A percentile compares a stretch with the other conserved stretches of the same genome.
Conservation (phyloP, 108 stramenopile species). For the Stephanodiscus triporus region DNA sequence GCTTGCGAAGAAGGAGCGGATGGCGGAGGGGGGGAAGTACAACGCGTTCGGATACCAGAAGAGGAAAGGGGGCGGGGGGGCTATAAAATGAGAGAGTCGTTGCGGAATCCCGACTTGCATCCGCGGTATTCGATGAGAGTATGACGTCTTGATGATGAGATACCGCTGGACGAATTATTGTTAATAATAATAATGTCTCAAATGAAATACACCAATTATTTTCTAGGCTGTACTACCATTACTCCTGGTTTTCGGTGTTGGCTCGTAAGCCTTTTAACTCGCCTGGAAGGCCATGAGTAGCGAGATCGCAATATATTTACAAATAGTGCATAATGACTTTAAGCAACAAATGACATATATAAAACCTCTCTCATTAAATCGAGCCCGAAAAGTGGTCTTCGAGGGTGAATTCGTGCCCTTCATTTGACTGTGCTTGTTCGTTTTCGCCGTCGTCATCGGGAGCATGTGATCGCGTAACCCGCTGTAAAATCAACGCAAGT, state of each 20-base stretch:
- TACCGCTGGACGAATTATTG: not conserved
- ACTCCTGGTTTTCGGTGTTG: too few species aligned
- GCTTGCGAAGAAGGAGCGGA: conserved; percentile 26
- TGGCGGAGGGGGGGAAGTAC: conserved; percentile 31
- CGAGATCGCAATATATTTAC: too few species aligned
- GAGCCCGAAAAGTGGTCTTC: conserved; percentile 2
- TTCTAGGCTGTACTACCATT: too few species aligned
- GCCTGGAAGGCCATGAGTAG: too few species aligned
- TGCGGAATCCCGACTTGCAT: not conserved
- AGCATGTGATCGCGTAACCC: not conserved
- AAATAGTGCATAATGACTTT: too few species aligned
- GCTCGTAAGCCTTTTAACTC: too few species aligned
- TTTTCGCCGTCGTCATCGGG: not conserved
- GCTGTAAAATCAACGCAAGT: conserved; percentile 5
- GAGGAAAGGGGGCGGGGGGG: conserved; percentile 22
- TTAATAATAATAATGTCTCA: too few species aligned
- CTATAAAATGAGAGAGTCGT: too few species aligned
- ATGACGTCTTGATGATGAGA: too few species aligned
- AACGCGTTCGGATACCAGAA: conserved; percentile 52
- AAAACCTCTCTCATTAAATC: not conserved
- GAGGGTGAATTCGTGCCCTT: conserved; percentile 11
- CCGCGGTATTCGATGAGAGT: not conserved
- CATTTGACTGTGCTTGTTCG: not conserved
- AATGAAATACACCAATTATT: too few species aligned
- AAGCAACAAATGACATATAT: too few species aligned